Base-by-base conservation (phyloP, 169 alveolate genomes). In the Miamiensis avidus region DNA sequence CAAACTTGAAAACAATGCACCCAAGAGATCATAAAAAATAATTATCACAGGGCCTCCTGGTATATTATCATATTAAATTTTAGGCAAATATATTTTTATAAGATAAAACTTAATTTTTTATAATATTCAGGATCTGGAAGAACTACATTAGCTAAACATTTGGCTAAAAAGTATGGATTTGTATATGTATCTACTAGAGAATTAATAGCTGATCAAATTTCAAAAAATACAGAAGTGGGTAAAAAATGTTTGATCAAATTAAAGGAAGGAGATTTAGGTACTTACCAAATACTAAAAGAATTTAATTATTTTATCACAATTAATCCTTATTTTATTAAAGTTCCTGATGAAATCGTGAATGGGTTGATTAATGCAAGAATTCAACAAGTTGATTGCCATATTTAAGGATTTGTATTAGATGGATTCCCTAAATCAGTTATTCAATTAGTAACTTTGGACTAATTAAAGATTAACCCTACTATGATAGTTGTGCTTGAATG, bases 361-460 rank as follows among this genome's bases (percentile, higher is more conserved):
- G 94, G 93, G 31, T 78, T 94, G 31, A 87, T 96, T 30, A 91
- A 89, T 74, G 94, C 94, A 64, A 90, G 98, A 85, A 78, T 97
- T 31, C 83, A 90, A 76, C 91, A 93, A 82, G 88, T 97, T 15
- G 98, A 97, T 84, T 95, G 97, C 82, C 90, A 91, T 83, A 87
- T 95, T 1, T 89, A 95, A 69, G 99, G 99, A 25, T 97, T 90
- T 90, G 95, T 97, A 25, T 83, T 97, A 25, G 97, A 96, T 65
- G 97, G 98, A 0, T 92, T 88, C 81, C 99, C 99, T 0, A 90
- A 93, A 83, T 93, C 97, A 29, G 88, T 84, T 28, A 92, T 77
- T 29, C 94, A 97, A 85, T 84, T 94, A 32, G 88, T 84, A 75
- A 90, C 85, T 31, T 89, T 97, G 76, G 87, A 92, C 72, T 93